These are phyloP conservation scores for Helicosporidium sp. DNA, from an alignment of 139 green algal genomes.

Conservation along the genomic window DNA sequence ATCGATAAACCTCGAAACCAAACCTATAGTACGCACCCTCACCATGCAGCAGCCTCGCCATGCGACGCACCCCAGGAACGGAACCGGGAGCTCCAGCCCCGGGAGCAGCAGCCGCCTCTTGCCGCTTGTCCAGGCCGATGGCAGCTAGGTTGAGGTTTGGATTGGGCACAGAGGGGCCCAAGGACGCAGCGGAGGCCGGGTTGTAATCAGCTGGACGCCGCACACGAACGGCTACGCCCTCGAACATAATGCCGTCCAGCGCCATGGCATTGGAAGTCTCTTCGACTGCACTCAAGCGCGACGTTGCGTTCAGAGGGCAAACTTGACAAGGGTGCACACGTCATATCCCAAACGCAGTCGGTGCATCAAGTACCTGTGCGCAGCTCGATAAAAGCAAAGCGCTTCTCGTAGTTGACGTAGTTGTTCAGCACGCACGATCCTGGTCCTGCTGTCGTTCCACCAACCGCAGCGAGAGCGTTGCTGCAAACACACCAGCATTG, in stretches of 20 bases:
- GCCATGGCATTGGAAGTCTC: slow-evolving; percentile 61
- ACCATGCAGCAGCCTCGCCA: too few relatives aligned
- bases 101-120: not conserved
- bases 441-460: slow-evolving; percentile 74
- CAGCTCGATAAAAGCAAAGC: slow-evolving; percentile 83
- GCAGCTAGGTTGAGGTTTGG: slow-evolving; percentile 80
- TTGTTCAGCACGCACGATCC: slow-evolving; percentile 83
- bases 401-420: slow-evolving; percentile 96
- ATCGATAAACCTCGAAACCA: too few relatives aligned
- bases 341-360: not conserved
- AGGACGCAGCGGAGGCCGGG: slow-evolving; percentile 42
- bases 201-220: slow-evolving; percentile 96
- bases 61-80: not conserved
- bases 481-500: slow-evolving; percentile 16
- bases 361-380: slow-evolving; percentile 42
- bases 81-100: too few relatives aligned
- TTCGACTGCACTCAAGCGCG: slow-evolving; percentile 40
- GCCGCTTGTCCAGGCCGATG: slow-evolving; percentile 53
- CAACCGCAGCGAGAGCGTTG: slow-evolving; percentile 74
- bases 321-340: too few relatives aligned
- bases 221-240: slow-evolving; percentile 78
- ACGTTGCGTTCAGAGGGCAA: not conserved
- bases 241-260: slow-evolving; percentile 85
- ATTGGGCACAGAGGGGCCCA: slow-evolving; percentile 65
- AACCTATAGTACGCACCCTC: too few relatives aligned